phyloP scores from a whole-genome alignment of 2,329 filamentous ascomycete species.

The Cercospora brassicicola region DNA sequence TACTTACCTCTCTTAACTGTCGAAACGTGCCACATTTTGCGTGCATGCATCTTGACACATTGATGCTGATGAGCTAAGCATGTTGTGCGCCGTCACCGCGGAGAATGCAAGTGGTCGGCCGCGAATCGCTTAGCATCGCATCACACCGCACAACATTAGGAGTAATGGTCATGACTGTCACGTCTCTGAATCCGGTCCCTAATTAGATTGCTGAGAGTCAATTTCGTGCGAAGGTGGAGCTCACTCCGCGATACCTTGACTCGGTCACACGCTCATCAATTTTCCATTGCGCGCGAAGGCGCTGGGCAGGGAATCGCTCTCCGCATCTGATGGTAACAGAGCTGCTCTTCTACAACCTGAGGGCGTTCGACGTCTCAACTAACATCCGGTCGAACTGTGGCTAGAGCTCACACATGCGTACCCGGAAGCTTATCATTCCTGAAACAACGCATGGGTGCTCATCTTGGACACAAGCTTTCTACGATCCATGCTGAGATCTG shows the following conservation, averaged over 20 bases:
- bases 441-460: background rate
- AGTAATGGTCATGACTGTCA: background rate
- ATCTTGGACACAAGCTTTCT: background rate
- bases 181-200: background rate
- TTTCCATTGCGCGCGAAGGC: background rate
- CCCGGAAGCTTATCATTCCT: background rate
- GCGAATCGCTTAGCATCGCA: background rate
- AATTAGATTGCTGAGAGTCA: background rate
- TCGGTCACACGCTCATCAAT: background rate
- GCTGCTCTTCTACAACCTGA: background rate
- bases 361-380: background rate
- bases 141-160: background rate
- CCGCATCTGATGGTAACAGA: background rate
- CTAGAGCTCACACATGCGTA: background rate
- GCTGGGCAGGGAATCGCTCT: background rate
- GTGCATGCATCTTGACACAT: background rate
- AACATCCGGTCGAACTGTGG: background rate
- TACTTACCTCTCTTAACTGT: background rate
- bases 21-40: background rate
- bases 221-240: background rate
- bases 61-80: background rate
- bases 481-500: background rate
- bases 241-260: background rate
- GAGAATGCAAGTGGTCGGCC: background rate
- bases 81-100: background rate